Percentiles rank a stretch among this genome's conserved stretches.
phyloP scores from a whole-genome alignment of 345 rosid genomes.

The Citrus mangshanensis region DNA sequence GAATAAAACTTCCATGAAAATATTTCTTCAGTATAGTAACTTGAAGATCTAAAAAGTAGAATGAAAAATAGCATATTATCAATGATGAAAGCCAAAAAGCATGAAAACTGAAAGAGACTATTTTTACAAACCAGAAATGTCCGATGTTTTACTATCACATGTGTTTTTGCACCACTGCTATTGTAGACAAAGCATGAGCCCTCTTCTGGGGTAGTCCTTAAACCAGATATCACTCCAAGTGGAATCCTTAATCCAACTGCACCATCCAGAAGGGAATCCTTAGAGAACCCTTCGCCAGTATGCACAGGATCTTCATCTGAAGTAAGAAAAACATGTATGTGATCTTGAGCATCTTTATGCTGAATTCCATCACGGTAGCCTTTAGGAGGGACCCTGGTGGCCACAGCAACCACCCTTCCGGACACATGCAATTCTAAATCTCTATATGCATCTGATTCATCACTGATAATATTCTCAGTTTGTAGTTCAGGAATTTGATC shows the following conservation, averaged over 20 bases:
- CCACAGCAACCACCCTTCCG: slow-evolving; percentile 76
- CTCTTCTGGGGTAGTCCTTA: slow-evolving; percentile 74
- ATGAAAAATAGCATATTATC: slow-evolving; percentile 9
- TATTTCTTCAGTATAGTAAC: background rate
- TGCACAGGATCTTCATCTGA: slow-evolving; percentile 30
- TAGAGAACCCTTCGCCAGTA: slow-evolving; percentile 13
- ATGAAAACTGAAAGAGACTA: slow-evolving; percentile 20
- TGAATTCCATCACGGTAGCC: slow-evolving; percentile 28
- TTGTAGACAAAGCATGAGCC: slow-evolving; percentile 80
- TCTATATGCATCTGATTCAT: slow-evolving; percentile 67
- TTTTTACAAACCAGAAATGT: slow-evolving; percentile 77
- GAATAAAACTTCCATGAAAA: background rate
- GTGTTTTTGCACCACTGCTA: slow-evolving; percentile 72
- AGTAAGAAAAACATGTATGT: slow-evolving; percentile 69
- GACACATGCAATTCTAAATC: slow-evolving; percentile 76
- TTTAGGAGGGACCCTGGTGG: slow-evolving; percentile 69
- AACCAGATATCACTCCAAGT: slow-evolving; percentile 68
- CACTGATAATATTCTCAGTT: slow-evolving; percentile 22
- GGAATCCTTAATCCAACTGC: slow-evolving; percentile 41
- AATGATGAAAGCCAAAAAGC: slow-evolving; percentile 6
- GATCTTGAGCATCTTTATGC: slow-evolving; percentile 53
- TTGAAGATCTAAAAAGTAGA: background rate
- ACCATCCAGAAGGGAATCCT: slow-evolving; percentile 22
- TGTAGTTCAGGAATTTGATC: slow-evolving; percentile 30
- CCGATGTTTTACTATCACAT: slow-evolving; percentile 84